These are phyloP conservation scores for Blastobotrys apis DNA, from an alignment of 1,139 yeast genomes.

Conservation along the genomic window DNA sequence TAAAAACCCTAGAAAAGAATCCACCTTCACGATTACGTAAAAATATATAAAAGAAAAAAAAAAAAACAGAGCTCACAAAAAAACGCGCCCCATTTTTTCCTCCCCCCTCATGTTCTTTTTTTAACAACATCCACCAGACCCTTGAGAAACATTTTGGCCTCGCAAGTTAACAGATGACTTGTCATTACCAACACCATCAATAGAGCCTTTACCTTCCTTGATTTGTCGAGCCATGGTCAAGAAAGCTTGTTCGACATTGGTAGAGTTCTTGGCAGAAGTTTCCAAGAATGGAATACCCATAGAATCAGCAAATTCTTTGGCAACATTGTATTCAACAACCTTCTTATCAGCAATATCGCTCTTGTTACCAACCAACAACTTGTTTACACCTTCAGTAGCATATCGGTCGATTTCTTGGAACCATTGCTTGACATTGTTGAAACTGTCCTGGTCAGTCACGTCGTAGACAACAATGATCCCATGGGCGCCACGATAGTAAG, in stretches of 20 bases:
- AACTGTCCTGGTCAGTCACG: conserved; percentile 96
- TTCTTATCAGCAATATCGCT: conserved; percentile 92
- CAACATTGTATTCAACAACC: conserved; percentile 93
- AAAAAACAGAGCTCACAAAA: no score
- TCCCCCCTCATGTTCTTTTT: no score
- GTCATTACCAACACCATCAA: conserved; percentile 47
- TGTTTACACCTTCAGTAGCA: conserved; percentile 97
- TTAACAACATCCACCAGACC: conserved; percentile 75
- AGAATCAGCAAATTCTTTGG: conserved; percentile 96
- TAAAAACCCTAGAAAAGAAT: no score
- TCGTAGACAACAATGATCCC: conserved; percentile 97
- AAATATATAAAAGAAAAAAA: no score
- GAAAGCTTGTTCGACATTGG: conserved; percentile 97
- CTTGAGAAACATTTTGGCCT: conserved; percentile 78
- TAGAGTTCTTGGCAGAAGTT: conserved; percentile 91
- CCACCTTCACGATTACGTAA: no score
- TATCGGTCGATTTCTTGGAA: conserved; percentile 97
- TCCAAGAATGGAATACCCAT: conserved; percentile 94
- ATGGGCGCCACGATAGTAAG: conserved; percentile 97
- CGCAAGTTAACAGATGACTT: conserved; percentile 69
- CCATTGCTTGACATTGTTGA: conserved; percentile 98
- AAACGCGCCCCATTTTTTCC: no score
- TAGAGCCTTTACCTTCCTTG: conserved; percentile 89
- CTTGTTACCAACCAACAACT: conserved; percentile 93
- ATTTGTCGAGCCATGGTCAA: conserved; percentile 98